Base-by-base conservation (phyloP, 495 filamentous ascomycete species). In the Penicillium macrosclerotiorum region DNA sequence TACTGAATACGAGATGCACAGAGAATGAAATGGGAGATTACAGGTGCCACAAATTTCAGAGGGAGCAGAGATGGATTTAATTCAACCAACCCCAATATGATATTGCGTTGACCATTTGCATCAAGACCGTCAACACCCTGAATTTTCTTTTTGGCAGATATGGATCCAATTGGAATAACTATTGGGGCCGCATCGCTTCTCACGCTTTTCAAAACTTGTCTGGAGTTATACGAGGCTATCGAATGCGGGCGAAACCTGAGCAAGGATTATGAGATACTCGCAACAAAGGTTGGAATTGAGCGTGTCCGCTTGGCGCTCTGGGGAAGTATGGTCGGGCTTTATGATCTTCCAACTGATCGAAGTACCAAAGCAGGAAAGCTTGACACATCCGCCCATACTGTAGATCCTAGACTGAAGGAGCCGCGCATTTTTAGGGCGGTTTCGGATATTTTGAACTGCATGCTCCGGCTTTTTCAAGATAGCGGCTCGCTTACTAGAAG, bases 231-330 rank as follows among this genome's bases (percentile, higher is more conserved):
- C n/a, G 33, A 36, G 33, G 22, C 33, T 13, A 19, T 36, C 11
- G 33, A 36, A 22, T 19, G 17, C 9, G 33, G 33, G 6, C 2
- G 24, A 20, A 35, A 47, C 13, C 24, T 36, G 0, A 34, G 43
- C 8, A 47, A 7, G 13, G 43, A 47, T 14, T 47, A 47, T 17
- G 33, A 41, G 11, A 22, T 47, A 12, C 34, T 47, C 2, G 17
- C 22, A 7, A 37, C 35, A 4, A 47, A 47, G 22, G 25, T 38
- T 25, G 43, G 35, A 3, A 32, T 47, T 43, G 43, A 47, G 27
- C 30, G 43, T 9, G 24, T 47, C 18, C 43, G 43, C 3, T 24
- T 38, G 12, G 18, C 22, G 13, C 24, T 29, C 0, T 37, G 34
- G 43, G 43, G 43, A 47, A 24, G 17, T 16, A 7, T 24, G 4